phyloP scores from a whole-genome alignment of 352 stramenopile genomes.

The Pythium myriotylum region DNA sequence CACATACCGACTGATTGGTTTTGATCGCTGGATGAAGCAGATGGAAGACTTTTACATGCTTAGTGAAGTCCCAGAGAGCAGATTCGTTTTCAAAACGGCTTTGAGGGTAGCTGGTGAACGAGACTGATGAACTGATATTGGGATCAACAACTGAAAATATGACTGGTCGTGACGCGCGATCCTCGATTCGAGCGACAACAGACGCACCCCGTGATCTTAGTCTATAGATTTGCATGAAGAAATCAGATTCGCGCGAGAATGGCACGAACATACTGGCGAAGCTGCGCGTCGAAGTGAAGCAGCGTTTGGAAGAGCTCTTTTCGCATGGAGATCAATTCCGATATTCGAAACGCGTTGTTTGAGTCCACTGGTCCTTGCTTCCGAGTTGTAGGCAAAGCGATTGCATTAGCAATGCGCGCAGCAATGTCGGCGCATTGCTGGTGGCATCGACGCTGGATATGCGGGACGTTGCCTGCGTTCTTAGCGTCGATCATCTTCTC shows the following conservation, averaged over 20 bases:
- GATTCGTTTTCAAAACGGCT: too few relatives aligned
- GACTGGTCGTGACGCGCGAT: too few relatives aligned
- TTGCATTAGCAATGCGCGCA: not conserved
- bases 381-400: not conserved
- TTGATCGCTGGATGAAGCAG: too few relatives aligned
- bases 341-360: not conserved
- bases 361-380: not conserved
- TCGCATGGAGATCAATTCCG: not conserved
- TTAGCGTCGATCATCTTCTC: not conserved
- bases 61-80: too few relatives aligned
- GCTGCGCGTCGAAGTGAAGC: not conserved
- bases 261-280: not conserved
- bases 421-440: not conserved
- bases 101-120: too few relatives aligned
- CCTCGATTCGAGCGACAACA: too few relatives aligned
- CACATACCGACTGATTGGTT: too few relatives aligned
- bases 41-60: too few relatives aligned
- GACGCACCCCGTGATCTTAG: too few relatives aligned
- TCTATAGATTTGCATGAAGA: not conserved
- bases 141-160: too few relatives aligned
- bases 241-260: not conserved
- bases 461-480: not conserved
- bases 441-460: not conserved
- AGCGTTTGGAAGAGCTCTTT: not conserved
- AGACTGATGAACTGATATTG: too few relatives aligned